Evolutionary conservation across 2,329 filamentous ascomycete genomes (phyloP).

Genomic region (Onygenales sp.): DNA sequence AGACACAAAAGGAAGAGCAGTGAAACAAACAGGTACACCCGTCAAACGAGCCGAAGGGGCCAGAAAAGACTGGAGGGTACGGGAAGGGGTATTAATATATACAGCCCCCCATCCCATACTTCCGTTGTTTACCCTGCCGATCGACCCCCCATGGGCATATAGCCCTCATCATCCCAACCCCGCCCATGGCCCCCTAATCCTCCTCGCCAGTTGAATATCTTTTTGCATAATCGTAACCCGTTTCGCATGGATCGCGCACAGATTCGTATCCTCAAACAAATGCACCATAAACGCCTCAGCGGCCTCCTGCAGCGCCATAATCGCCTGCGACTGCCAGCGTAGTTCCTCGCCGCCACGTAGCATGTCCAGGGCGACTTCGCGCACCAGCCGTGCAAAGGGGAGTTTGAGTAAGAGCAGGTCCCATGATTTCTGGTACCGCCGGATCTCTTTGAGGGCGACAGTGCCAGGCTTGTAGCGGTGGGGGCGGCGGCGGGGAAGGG

Average conservation of each 20-base stretch:
- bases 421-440: slow-evolving; percentile 79
- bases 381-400: slow-evolving; percentile 39
- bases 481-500: slow-evolving; percentile 51
- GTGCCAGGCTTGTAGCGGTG: slow-evolving; percentile 70
- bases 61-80: no score
- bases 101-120: no score
- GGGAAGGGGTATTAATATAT: no score
- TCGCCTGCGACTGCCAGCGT: slow-evolving; percentile 93
- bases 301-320: slow-evolving; percentile 86
- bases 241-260: slow-evolving; percentile 95
- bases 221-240: slow-evolving; percentile 96
- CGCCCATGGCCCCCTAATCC: slow-evolving; percentile 70
- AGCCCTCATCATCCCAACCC: slow-evolving; percentile 45
- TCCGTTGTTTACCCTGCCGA: no score
- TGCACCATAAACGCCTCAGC: slow-evolving; percentile 94
- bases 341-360: slow-evolving; percentile 57
- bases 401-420: slow-evolving; percentile 68
- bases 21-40: no score
- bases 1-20: no score
- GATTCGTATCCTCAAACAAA: slow-evolving; percentile 91
- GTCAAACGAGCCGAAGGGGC: no score
- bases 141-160: no score
- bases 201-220: slow-evolving; percentile 84
- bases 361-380: slow-evolving; percentile 45
- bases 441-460: slow-evolving; percentile 81